Base-by-base conservation (phyloP, 306 rosid genomes). In the Acacia melanoxylon region DNA sequence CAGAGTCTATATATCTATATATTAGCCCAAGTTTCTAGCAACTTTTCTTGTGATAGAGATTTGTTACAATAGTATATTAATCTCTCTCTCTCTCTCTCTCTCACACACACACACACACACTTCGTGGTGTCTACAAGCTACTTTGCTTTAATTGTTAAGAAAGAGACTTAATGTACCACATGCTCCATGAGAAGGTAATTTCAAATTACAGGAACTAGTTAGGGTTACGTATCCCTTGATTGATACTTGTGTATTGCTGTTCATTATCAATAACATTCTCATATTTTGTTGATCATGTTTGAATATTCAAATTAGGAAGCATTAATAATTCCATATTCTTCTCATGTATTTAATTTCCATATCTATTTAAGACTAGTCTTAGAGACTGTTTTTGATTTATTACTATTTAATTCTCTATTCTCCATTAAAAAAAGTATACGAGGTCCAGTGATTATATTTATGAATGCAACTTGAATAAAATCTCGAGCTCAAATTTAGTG, bases 221-320 rank as follows among this genome's bases (percentile, higher is more conserved):
- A 42, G 10, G 54, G 49, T 9, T 68, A 61, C 16, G 8, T 59
- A 41, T 17, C 7, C 24, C 40, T 52, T 25, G 51, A 67, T 66
- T 17, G 24, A 35, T 67, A 3, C 46, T 67, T 67, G 16, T 17
- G 72, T 40, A 20, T 20, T 68, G 17, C 16, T 19, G 63, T 49
- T n/a, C 48, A 76, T 75, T 58, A 68, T 68, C 33, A 19, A 24
- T 62, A 69, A n/a, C 70, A 46, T 61, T 69, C 69, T 80, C 48
- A 66, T 10, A 44, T 44, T 44, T 44, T 11, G 41, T 37, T 37
- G 41, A 37, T 37, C 6, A 37, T 44, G 48, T 54, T 40, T 72
- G 68, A 65, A 49, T 17, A 65, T 72, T 78, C 35, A 72, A 22
- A 22, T 59, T 25, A 59, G 16, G 31, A 11, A 59, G 24, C 66